phyloP scores from a whole-genome alignment of 2,329 filamentous ascomycete species.

The Chaetomium sp. region DNA sequence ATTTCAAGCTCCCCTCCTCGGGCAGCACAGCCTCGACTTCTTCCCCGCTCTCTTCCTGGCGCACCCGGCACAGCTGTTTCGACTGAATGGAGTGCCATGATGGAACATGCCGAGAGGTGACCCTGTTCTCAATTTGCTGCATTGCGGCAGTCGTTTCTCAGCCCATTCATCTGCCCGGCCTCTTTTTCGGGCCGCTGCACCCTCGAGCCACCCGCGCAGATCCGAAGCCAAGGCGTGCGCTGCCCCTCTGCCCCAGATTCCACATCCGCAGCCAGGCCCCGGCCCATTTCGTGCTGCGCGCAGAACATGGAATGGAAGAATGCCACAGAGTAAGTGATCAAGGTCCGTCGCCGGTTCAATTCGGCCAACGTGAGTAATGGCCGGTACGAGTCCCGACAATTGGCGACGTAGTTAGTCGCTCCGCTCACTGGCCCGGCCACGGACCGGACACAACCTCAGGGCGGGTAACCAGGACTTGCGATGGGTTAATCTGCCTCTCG shows the following conservation, averaged over 20 bases:
- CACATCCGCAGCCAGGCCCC: background rate
- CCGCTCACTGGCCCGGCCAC: too few species aligned
- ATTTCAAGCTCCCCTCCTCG: background rate
- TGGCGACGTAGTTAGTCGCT: background rate
- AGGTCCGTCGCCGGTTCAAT: background rate
- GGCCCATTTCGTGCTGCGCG: too few species aligned
- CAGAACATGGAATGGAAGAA: background rate
- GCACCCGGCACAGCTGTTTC: constrained; percentile 15
- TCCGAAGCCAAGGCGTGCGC: background rate
- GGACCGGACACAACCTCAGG: too few species aligned
- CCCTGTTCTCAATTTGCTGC: background rate
- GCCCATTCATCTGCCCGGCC: constrained; percentile 15
- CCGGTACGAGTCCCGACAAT: constrained; percentile 1
- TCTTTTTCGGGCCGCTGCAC: constrained; percentile 10
- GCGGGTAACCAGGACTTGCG: too few species aligned
- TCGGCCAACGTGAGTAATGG: constrained; percentile 11
- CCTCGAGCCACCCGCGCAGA: background rate
- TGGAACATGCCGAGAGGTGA: background rate
- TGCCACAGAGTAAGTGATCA: background rate
- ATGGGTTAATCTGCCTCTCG: too few species aligned
- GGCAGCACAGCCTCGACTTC: constrained; percentile 7
- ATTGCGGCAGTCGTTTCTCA: constrained; percentile 1
- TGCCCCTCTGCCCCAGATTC: background rate
- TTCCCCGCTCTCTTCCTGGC: background rate
- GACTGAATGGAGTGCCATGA: background rate